phyloP scores from a whole-genome alignment of 148 eudicot species.

The Vaccinium vitisidaea region DNA sequence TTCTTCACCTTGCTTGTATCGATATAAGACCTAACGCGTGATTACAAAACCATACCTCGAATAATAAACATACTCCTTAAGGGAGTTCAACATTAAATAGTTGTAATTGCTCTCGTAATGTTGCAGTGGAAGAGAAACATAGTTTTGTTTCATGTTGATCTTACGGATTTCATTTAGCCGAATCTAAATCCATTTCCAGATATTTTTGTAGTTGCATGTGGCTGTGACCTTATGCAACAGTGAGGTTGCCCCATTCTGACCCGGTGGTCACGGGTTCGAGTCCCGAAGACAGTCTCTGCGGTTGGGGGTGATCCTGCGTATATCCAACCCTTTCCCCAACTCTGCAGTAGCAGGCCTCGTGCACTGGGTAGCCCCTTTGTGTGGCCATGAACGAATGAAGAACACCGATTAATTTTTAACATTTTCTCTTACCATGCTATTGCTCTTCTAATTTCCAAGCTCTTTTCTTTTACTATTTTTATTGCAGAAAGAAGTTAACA shows the following conservation, averaged over 20 bases:
- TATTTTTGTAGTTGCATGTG: not conserved
- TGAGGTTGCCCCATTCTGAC: not conserved
- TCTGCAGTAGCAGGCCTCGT: not conserved
- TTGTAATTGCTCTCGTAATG: not conserved
- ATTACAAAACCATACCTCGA: not conserved
- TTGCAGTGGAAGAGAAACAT: not conserved
- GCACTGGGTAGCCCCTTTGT: not conserved
- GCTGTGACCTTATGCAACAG: not conserved
- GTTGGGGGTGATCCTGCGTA: not conserved
- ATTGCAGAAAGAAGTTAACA: constrained; percentile 70
- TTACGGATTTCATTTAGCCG: not conserved
- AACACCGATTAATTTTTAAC: not conserved
- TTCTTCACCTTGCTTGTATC: not conserved
- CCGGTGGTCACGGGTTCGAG: not conserved
- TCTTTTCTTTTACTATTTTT: constrained; percentile 7
- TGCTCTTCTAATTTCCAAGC: not conserved
- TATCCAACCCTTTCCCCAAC: not conserved
- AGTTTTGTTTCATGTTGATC: constrained; percentile 1
- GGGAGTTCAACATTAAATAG: not conserved
- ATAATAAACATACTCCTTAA: not conserved
- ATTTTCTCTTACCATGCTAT: not conserved
- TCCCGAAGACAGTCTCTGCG: not conserved
- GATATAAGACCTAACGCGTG: not conserved
- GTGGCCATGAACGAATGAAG: not conserved
- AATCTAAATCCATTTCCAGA: not conserved